Evolutionary conservation across 768 basidiomycete genomes (phyloP), one percentile per base, ranked within the genome.

Genomic region (Hypholoma fasciculare): DNA sequence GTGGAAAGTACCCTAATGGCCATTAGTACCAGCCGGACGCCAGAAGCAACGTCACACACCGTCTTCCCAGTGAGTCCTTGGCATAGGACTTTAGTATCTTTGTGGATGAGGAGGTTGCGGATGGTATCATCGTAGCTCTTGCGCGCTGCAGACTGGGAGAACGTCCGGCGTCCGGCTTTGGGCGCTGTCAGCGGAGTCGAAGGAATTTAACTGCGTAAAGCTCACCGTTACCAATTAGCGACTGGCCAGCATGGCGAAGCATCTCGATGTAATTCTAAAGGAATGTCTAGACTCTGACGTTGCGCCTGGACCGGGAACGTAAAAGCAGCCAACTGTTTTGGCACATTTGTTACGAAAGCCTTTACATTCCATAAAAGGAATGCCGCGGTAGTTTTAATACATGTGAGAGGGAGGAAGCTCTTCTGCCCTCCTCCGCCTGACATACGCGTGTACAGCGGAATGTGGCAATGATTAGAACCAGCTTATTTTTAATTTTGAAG

Each of bases 31-130:
- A 43, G 39, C 19, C 46, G n/a, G 14, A 43, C 40, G 27, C 36
- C 23, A 7, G 6, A 4, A 46, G 13, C 42, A 36, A 46, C 26
- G 40, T n/a, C 20, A 65, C 85, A 64, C 64, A 93, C 96, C 57
- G 94, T 97, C 87, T 97, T 98, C 71, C 96, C 96, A 12, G 95
- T 98, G 66, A 95, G 85, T 4, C 86, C 94, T 75, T 94, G 97
- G 74, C 89, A 94, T 62, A 87, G 81, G 46, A 99, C 96, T 75
- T 87, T 95, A 64, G 97, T 97, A 74, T 98, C 93, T 70, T 93
- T 92, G 75, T 92, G 85, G 67, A 99, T 90, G 65, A 88, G 86
- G 62, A 99, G 85, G 79, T 98, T 99, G 70, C 83, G 80, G 70
- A 95, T 89, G 49, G 94, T 95, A 70, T 91, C 90, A 54, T 89